Base-by-base conservation (phyloP, 768 basidiomycete genomes). In the Nidularia pulvinata region DNA sequence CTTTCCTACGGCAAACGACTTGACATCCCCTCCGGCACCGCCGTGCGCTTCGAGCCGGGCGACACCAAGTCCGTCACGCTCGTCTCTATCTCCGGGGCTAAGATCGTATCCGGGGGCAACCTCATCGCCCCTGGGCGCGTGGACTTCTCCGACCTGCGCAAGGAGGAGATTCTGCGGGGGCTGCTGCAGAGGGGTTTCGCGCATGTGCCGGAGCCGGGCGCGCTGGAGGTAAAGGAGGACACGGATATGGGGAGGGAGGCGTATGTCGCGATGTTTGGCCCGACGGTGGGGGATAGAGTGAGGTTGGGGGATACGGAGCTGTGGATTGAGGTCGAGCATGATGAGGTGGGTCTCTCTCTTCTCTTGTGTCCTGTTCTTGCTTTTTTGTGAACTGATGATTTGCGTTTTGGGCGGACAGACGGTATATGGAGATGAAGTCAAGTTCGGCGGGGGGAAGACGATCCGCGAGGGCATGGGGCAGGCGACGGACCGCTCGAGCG, bases 391-490 rank as follows among this genome's bases (percentile, higher is more conserved):
- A 19, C 19, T 53, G 1, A 7, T 11, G 7, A 35, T 4, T 36
- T 16, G 44, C 7, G 22, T 57, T 49, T 25, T 13, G 51, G 56
- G 32, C 30, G 33, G 2, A 33, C 54, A 92, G 86, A 91, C 95
- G 4, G 75, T 85, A 3, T 96, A 97, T 64, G 97, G 96, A 1
- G 96, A 98, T 54, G 96, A 98, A 71, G 89, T 92, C 72, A 98
- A 98, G 72, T 99, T 99, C 61, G 97, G 97, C 6, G 96, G 95
- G 63, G 96, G 93, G 14, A 98, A 98, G 71, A 83, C 88, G 1
- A 91, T 98, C 49, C 88, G 96, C 22, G 97, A 98, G 62, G 97
- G 97, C 5, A 96, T 97, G 91, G 97, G 95, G 6, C 95, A 98
- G 66, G 87, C 87, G 0, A 91, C 89, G 1, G 84, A 90, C 57